phyloP scores from a whole-genome alignment of 768 basidiomycete genomes.

The Filobasidium floriforme region DNA sequence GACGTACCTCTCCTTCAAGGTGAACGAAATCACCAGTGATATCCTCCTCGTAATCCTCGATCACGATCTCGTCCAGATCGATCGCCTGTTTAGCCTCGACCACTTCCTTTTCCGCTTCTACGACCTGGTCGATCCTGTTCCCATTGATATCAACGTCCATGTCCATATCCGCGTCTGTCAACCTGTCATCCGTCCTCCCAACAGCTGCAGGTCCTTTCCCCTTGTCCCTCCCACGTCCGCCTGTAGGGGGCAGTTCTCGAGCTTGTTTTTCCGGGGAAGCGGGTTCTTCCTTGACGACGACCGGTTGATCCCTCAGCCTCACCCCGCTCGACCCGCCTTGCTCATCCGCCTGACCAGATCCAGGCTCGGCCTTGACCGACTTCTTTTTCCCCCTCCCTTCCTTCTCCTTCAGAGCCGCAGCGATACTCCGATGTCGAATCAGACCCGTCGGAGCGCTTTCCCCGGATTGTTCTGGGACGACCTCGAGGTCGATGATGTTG shows the following conservation, averaged over 20 bases:
- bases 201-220: conserved; percentile 4
- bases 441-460: conserved; percentile 42
- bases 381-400: conserved; percentile 22
- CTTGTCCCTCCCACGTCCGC: conserved; percentile 11
- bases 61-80: conserved; percentile 42
- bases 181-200: conserved; percentile 33
- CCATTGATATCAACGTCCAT: conserved; percentile 37
- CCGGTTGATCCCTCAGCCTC: conserved; percentile 30
- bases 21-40: conserved; percentile 35
- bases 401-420: conserved; percentile 7
- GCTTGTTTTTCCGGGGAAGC: background rate
- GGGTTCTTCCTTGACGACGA: conserved; percentile 31
- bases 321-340: background rate
- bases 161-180: conserved; percentile 34
- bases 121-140: conserved; percentile 22
- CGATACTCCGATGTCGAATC: conserved; percentile 29
- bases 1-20: conserved; percentile 19
- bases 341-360: background rate
- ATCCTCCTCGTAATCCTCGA: conserved; percentile 40
- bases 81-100: conserved; percentile 39
- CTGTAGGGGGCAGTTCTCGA: background rate
- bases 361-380: conserved; percentile 12
- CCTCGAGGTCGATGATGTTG: conserved; percentile 38
- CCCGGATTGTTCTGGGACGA: conserved; percentile 33
- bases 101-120: conserved; percentile 26